phyloP scores from a whole-genome alignment of 305 asterid species.

The Fraxinus dipetala region DNA sequence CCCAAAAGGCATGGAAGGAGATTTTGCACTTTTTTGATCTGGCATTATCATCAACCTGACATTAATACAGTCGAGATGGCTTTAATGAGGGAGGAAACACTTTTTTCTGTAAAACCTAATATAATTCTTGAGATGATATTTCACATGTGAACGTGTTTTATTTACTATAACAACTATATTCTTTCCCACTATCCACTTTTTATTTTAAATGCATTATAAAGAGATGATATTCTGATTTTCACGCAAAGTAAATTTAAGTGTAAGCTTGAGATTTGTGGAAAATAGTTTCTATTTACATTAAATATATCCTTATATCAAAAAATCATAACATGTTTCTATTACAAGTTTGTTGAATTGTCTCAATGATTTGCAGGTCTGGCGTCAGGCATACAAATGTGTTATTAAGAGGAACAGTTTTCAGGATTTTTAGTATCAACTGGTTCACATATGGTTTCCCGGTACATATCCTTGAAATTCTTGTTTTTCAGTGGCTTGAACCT shows the following conservation, averaged over 20 bases:
- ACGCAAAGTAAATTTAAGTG: neutral
- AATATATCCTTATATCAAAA: neutral
- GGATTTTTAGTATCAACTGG: constrained; percentile 91
- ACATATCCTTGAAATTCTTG: constrained; percentile 29
- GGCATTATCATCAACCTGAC: neutral
- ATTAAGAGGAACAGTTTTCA: constrained; percentile 80
- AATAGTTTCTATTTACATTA: neutral
- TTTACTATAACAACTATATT: neutral
- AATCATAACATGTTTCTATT: neutral
- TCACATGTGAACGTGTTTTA: neutral
- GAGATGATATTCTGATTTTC: neutral
- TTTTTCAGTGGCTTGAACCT: constrained; percentile 7
- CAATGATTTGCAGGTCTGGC: constrained; percentile 70
- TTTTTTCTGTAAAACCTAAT: neutral
- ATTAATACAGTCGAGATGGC: neutral
- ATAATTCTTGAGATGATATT: neutral
- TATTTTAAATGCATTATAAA: neutral
- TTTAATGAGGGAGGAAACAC: neutral
- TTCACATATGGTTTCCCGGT: constrained; percentile 99
- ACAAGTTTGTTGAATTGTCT: constrained; percentile 20
- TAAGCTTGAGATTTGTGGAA: neutral
- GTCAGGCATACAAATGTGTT: constrained; percentile 93
- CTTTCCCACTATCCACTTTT: neutral
- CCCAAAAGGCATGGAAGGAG: neutral
- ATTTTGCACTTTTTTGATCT: neutral